phyloP scores from a whole-genome alignment of 1,284 basidiomycete species.

The Amylostereum chailletii region DNA sequence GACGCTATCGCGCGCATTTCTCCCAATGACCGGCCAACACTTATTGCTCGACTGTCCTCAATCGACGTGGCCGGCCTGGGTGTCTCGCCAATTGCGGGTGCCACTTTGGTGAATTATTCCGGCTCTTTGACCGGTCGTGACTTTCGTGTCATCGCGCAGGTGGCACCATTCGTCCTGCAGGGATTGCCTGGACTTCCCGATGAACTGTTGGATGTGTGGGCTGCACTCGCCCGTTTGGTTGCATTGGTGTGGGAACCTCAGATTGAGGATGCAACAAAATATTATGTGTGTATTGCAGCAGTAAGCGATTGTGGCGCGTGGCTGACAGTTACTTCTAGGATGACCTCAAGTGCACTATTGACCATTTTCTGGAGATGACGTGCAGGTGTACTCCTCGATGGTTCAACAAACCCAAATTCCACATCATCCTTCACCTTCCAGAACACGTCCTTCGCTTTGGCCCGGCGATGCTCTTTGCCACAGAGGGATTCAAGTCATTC shows the following conservation, averaged over 20 bases:
- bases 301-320: too few species aligned
- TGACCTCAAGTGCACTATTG: slow-evolving; percentile 6
- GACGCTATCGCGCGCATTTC: slow-evolving; percentile 19
- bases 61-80: slow-evolving; percentile 19
- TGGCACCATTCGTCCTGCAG: slow-evolving; percentile 21
- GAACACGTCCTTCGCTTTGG: slow-evolving; percentile 14
- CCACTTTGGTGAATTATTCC: slow-evolving; percentile 21
- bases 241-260: slow-evolving; percentile 21
- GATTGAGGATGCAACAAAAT: slow-evolving; percentile 14
- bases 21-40: slow-evolving; percentile 7
- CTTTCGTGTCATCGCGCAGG: slow-evolving; percentile 20
- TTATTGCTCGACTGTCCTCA: slow-evolving; percentile 16
- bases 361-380: slow-evolving; percentile 11
- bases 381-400: slow-evolving; percentile 11
- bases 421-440: slow-evolving; percentile 15
- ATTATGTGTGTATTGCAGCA: slow-evolving; percentile 11
- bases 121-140: slow-evolving; percentile 22
- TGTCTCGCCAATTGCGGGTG: slow-evolving; percentile 12
- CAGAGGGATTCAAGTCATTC: slow-evolving; percentile 16
- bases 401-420: slow-evolving; percentile 22
- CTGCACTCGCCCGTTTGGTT: slow-evolving; percentile 14
- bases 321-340: not conserved
- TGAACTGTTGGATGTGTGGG: slow-evolving; percentile 15
- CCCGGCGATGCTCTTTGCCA: slow-evolving; percentile 15
- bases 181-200: slow-evolving; percentile 12